These are phyloP conservation scores for Kazachstania bromeliacearum DNA, from an alignment of 805 yeast species.

Conservation along the genomic window DNA sequence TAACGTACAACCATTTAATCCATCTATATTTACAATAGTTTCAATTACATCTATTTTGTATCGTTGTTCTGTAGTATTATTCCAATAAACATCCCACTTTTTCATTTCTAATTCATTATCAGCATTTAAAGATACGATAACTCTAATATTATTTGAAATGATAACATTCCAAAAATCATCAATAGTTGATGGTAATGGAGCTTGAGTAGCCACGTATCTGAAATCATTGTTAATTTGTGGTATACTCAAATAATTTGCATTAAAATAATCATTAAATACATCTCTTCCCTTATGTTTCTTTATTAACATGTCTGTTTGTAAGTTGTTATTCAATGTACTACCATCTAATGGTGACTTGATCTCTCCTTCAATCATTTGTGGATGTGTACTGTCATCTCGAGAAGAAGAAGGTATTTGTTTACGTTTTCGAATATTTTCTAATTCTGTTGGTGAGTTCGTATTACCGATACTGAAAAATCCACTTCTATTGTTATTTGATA, in stretches of 20 bases:
- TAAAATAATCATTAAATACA: slow-evolving; percentile 53
- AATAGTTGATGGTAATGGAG: slow-evolving; percentile 68
- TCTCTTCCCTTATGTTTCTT: not conserved
- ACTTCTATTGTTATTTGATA: not conserved
- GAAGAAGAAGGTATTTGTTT: not conserved
- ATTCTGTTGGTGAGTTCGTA: not conserved
- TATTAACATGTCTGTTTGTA: not conserved
- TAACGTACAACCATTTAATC: slow-evolving; percentile 27
- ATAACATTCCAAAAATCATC: slow-evolving; percentile 89
- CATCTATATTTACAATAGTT: slow-evolving; percentile 23
- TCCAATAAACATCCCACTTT: slow-evolving; percentile 84
- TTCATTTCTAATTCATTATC: slow-evolving; percentile 63
- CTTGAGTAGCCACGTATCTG: slow-evolving; percentile 79
- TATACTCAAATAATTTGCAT: slow-evolving; percentile 63
- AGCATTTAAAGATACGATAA: slow-evolving; percentile 69
- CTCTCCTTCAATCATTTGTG: not conserved
- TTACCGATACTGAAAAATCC: slow-evolving; percentile 1
- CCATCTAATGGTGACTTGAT: not conserved
- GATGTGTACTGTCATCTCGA: not conserved
- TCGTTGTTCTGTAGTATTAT: slow-evolving; percentile 24
- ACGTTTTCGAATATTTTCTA: too few species aligned
- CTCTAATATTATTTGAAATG: slow-evolving; percentile 50
- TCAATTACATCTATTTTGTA: slow-evolving; percentile 30
- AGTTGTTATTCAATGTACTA: not conserved
- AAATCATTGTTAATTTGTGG: slow-evolving; percentile 32